These are phyloP conservation scores for Mortierella claussenii DNA, from an alignment of 192 early-diverging fungal species.

Conservation along the genomic window DNA sequence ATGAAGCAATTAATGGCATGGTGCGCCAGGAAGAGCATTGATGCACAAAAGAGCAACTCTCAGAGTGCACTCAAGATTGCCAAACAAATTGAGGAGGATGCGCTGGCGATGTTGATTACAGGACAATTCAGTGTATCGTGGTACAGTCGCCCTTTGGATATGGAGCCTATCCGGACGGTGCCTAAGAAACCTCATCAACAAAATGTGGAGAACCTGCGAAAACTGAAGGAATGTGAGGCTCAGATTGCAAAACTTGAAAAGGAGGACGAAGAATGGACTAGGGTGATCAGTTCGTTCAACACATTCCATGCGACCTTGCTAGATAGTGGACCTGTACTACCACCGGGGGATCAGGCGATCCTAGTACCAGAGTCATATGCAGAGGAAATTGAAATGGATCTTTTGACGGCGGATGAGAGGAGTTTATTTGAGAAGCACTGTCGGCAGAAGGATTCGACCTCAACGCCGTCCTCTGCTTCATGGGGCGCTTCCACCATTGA, in stretches of 20 bases:
- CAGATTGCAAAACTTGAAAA: constrained; percentile 44
- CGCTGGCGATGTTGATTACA: constrained; percentile 10
- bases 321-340: constrained; percentile 25
- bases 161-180: constrained; percentile 8
- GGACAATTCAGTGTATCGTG: constrained; percentile 38
- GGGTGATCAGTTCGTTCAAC: constrained; percentile 42
- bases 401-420: constrained; percentile 41
- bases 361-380: constrained; percentile 7
- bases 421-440: constrained; percentile 48
- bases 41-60: constrained; percentile 10
- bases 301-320: constrained; percentile 44
- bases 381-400: constrained; percentile 23
- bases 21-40: constrained; percentile 35
- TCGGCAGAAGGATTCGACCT: neutral
- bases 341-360: constrained; percentile 23
- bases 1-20: constrained; percentile 51
- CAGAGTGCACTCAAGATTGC: constrained; percentile 31
- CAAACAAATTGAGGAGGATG: constrained; percentile 38
- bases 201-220: constrained; percentile 32
- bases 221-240: constrained; percentile 30
- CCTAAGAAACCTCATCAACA: constrained; percentile 47
- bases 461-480: neutral
- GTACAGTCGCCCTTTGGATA: constrained; percentile 34
- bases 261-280: constrained; percentile 48
- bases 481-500: neutral